Evolutionary conservation across 495 filamentous ascomycete species (phyloP), one percentile per base, ranked within the genome.

Genomic region (Talaromyces borbonicus): DNA sequence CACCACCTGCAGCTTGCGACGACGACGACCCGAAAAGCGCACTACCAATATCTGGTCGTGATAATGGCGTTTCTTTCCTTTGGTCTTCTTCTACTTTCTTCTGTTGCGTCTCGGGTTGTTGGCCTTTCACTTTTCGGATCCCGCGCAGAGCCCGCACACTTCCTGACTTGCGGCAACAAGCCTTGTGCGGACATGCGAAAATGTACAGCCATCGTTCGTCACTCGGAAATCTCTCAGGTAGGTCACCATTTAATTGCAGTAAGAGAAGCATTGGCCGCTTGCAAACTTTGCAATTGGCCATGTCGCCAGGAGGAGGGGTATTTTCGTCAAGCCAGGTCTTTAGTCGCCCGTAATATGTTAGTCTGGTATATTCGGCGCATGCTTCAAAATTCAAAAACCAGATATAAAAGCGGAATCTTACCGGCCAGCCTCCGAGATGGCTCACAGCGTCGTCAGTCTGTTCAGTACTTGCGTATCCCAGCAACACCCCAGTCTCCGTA

Each of bases 251-350:
- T 33, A 99, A 72, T 62, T 97, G 87, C 32, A 99, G 75, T 9
- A 97, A 76, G 3, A 96, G 72, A 0, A 79, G 73, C 81, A 96
- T 89, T 31, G 86, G 61, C 24, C 75, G 74, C 47, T 88, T 88
- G 74, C 92, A 99, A 52, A 85, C 75, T 62, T 84, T 90, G 70
- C 92, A 99, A 66, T 80, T 83, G 25, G 84, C 87, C 4, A 95
- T 75, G 0, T 80, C 72, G 15, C 84, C 84, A 2, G 85, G 83
- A n/a, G 90, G 85, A 9, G 84, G 72, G 29, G 72, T 75, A 43
- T 59, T 63, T 2, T 75, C 64, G 48, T 87, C 80, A 7, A 90
- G 63, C 90, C 90, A 98, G 65, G 78, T 79, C 90, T 96, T 43
- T 27, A 30, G 18, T 7, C n/a, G n/a, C n/a, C n/a, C n/a, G 27